These are phyloP conservation scores for Teratosphaeria zuluensis DNA, from an alignment of 2,329 filamentous ascomycete genomes.

Conservation along the genomic window DNA sequence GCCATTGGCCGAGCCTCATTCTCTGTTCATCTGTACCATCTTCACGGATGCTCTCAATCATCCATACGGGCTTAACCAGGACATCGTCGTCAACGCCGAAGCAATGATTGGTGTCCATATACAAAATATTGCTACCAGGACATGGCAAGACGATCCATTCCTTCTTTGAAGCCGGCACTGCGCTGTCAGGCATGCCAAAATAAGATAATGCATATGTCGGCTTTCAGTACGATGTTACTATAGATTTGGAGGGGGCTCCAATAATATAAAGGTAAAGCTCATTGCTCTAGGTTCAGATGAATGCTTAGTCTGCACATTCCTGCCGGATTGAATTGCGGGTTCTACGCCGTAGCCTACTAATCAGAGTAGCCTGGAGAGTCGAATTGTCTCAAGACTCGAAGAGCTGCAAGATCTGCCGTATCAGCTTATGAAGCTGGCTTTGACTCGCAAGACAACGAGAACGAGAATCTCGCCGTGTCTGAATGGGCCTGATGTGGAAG, in stretches of 20 bases:
- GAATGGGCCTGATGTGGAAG: no score
- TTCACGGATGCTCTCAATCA: no score
- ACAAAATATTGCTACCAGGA: slow-evolving; percentile 14
- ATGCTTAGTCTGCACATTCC: not conserved
- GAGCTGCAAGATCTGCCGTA: no score
- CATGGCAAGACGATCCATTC: slow-evolving; percentile 30
- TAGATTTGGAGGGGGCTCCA: not conserved
- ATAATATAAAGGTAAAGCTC: slow-evolving; percentile 7
- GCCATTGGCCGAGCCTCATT: no score
- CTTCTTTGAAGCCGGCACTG: slow-evolving; percentile 31
- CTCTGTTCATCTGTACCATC: no score
- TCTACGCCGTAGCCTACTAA: no score
- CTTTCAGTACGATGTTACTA: slow-evolving; percentile 22
- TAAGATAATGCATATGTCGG: slow-evolving; percentile 10
- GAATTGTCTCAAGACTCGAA: no score
- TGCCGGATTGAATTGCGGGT: no score
- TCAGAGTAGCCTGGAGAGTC: no score
- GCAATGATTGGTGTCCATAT: slow-evolving; percentile 30
- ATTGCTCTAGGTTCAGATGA: slow-evolving; percentile 8
- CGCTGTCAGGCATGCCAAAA: slow-evolving; percentile 12
- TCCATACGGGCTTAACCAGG: not conserved
- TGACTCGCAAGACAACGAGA: no score
- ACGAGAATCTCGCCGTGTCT: no score
- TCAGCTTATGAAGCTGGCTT: no score
- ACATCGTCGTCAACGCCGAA: slow-evolving; percentile 22